Evolutionary conservation across 306 rosid species (phyloP).

Genomic region (Cicer bijugum): DNA sequence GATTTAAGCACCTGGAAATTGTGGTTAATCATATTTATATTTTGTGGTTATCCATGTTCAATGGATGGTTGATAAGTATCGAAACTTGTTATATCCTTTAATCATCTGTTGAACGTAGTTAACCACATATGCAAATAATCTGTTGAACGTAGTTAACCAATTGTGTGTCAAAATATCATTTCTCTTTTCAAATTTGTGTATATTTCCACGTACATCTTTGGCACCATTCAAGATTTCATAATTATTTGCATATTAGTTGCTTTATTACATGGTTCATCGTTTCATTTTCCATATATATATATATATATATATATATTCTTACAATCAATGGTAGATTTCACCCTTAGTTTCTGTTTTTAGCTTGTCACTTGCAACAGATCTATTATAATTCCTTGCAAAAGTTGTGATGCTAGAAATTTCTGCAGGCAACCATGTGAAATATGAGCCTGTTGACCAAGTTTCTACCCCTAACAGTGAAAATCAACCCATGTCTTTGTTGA

Average conservation of each 20-base stretch:
- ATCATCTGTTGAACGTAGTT: no score
- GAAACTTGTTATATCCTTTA: no score
- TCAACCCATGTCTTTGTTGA: constrained; percentile 39
- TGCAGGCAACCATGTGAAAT: constrained; percentile 64
- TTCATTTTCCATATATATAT: not conserved
- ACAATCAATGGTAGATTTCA: constrained; percentile 5
- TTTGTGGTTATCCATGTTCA: no score
- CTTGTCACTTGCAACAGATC: constrained; percentile 10
- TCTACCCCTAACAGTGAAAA: constrained; percentile 52
- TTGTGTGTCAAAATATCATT: no score
- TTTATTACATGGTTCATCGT: constrained; percentile 11
- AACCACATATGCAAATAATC: no score
- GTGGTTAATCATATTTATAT: no score
- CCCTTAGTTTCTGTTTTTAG: constrained; percentile 10
- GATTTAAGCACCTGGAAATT: no score
- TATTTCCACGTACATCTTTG: constrained; percentile 7
- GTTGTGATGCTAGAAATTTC: constrained; percentile 34
- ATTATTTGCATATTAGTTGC: not conserved
- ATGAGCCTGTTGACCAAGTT: constrained; percentile 57
- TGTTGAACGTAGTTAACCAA: no score
- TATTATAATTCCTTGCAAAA: constrained; percentile 8
- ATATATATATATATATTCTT: not conserved
- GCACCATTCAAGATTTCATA: not conserved
- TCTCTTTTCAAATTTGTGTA: not conserved
- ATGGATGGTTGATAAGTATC: no score